Evolutionary conservation across 306 rosid genomes (phyloP).

Genomic region (Abrus precatorius): DNA sequence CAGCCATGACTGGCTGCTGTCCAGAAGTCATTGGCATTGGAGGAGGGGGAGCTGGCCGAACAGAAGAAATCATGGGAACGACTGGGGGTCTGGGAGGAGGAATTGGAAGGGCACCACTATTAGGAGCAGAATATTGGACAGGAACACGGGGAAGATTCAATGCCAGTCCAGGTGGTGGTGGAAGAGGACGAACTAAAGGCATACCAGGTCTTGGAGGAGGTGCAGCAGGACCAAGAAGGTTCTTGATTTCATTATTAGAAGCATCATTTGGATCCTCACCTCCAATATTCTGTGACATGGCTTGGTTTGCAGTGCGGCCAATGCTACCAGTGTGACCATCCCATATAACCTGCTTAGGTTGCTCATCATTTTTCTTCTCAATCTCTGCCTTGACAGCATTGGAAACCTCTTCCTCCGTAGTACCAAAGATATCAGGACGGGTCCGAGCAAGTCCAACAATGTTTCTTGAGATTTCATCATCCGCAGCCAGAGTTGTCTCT

Average conservation of each 20-base stretch:
- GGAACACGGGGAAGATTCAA: constrained; percentile 88
- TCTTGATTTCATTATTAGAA: constrained; percentile 62
- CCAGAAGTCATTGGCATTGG: constrained; percentile 74
- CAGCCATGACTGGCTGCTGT: constrained; percentile 67
- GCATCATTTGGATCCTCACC: constrained; percentile 77
- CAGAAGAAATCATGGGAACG: constrained; percentile 66
- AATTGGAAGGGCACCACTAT: constrained; percentile 62
- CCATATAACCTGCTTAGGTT: constrained; percentile 98
- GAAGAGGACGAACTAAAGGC: constrained; percentile 89
- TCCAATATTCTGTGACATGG: constrained; percentile 80
- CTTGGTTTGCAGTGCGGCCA: constrained; percentile 94
- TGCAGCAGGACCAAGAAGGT: constrained; percentile 93
- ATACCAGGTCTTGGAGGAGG: constrained; percentile 90
- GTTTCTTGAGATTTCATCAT: constrained; percentile 87
- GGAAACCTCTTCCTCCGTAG: constrained; percentile 97
- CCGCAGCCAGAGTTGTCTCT: constrained; percentile 97
- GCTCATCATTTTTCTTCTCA: constrained; percentile 95
- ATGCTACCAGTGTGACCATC: constrained; percentile 99
- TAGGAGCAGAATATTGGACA: constrained; percentile 71
- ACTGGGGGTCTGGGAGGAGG: constrained; percentile 77
- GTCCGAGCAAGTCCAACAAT: constrained; percentile 95
- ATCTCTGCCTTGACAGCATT: constrained; percentile 98
- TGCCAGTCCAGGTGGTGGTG: constrained; percentile 92
- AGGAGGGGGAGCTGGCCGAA: constrained; percentile 74
- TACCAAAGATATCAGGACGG: constrained; percentile 98